Evolutionary conservation across 306 rosid genomes (phyloP), one percentile per base, ranked within the genome.

Genomic region (Castanea crenata): DNA sequence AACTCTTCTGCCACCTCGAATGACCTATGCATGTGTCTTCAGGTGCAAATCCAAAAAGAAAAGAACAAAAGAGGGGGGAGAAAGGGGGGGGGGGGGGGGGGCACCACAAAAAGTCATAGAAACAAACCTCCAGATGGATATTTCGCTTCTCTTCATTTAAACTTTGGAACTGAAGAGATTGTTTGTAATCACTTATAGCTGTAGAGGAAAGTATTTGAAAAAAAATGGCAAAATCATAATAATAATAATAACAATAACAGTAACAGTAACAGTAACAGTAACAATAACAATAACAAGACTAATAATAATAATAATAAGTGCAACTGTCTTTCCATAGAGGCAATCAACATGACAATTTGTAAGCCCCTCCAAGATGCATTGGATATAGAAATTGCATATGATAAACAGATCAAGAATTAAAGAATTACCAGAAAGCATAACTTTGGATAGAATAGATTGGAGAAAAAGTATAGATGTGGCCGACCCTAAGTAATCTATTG

Each of bases 91-190:
- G 10, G 21, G 75, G 9, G 56, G 2, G 32, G 32, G 15, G 20
- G 5, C 57, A 76, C 76, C 49, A 29, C n/a, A 20, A 68, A 15
- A 38, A 34, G 55, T 34, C 55, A 65, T 29, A 63, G 49, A 76
- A 74, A 19, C 87, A 68, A 67, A 93, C 99, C 97, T 93, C 93
- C 84, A 96, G 31, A 55, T 82, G 92, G 83, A 96, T 96, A 85
- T 96, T 96, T 86, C 96, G 90, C 89, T 96, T 94, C 87, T 93
- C 98, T 77, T 96, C 96, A 79, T 93, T 91, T 82, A 96, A 83
- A 76, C 89, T 87, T 80, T 87, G 99, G 81, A 96, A 96, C 89
- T 96, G 99, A 77, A 96, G 97, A 55, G 99, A 96, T 77, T 96
- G 99, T 86, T 87, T 88, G 75, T 93, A 96, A 75, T 96, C 99